These are phyloP conservation scores for Discostella stelligera DNA, from an alignment of 352 stramenopile species.

Conservation along the genomic window DNA sequence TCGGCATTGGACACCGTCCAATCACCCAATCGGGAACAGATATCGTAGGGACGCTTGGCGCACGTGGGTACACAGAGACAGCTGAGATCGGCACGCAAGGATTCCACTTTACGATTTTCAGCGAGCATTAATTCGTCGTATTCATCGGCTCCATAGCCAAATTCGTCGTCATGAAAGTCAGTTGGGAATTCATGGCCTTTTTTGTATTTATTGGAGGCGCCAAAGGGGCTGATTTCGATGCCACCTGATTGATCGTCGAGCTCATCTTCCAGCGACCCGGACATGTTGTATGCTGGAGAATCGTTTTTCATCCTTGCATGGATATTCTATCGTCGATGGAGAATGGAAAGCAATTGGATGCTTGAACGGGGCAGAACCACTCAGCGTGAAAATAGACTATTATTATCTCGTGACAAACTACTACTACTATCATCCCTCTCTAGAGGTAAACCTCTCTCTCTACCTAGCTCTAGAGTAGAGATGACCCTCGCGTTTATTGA, in stretches of 20 bases:
- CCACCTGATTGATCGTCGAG: not conserved
- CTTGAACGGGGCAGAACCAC: not conserved
- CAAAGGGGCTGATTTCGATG: not conserved
- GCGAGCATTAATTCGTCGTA: not conserved
- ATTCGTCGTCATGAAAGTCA: not conserved
- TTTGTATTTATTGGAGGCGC: not conserved
- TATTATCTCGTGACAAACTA: too few relatives aligned
- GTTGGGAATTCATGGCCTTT: not conserved
- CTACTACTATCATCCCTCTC: too few relatives aligned
- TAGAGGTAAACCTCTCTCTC: too few relatives aligned
- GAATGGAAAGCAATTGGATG: not conserved
- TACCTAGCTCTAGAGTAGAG: too few relatives aligned
- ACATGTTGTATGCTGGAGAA: not conserved
- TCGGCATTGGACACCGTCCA: slow-evolving; percentile 37
- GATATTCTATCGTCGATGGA: not conserved
- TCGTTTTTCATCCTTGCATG: not conserved
- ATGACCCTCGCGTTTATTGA: too few relatives aligned
- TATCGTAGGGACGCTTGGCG: slow-evolving; percentile 12
- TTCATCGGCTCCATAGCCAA: not conserved
- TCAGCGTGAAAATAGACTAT: not conserved
- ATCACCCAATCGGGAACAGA: slow-evolving; percentile 9
- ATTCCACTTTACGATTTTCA: slow-evolving; percentile 17
- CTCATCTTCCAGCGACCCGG: not conserved
- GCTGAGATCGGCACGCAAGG: slow-evolving; percentile 28
- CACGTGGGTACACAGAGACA: slow-evolving; percentile 42